Conservation (phyloP, 495 filamentous ascomycete species). For the Penicillium malachiteum region DNA sequence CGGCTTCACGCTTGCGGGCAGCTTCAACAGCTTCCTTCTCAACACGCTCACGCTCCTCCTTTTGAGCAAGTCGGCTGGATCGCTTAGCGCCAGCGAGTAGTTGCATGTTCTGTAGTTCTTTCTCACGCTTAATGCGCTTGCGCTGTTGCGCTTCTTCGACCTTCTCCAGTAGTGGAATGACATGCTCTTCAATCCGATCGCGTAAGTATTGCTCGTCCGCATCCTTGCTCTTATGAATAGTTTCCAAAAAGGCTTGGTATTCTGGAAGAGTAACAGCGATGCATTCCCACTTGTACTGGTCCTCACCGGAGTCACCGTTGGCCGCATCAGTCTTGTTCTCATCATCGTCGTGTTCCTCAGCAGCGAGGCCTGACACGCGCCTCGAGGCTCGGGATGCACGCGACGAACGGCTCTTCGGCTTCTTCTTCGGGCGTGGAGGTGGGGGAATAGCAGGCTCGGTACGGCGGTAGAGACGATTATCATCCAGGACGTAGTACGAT, state of each 20-base stretch:
- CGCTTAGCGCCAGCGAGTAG: constrained; percentile 91
- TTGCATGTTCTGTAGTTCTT: constrained; percentile 74
- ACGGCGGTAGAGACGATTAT: constrained; percentile 86
- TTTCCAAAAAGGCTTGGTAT: constrained; percentile 68
- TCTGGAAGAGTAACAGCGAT: constrained; percentile 77
- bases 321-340: constrained; percentile 36
- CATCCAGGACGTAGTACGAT: constrained; percentile 86
- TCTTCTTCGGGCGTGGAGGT: constrained; percentile 61
- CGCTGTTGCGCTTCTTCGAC: constrained; percentile 69
- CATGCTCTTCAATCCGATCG: constrained; percentile 65
- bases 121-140: constrained; percentile 68
- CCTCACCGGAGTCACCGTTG: constrained; percentile 35
- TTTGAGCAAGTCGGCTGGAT: constrained; percentile 81
- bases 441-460: constrained; percentile 64
- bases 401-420: constrained; percentile 73
- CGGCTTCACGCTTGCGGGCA: constrained; percentile 64
- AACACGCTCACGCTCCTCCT: constrained; percentile 71
- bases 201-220: constrained; percentile 76
- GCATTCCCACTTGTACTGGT: constrained; percentile 78
- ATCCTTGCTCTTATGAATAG: constrained; percentile 71
- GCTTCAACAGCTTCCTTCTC: constrained; percentile 71
- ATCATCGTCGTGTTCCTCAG: constrained; percentile 56
- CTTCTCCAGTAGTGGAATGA: constrained; percentile 80
- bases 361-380: constrained; percentile 56
- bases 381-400: constrained; percentile 69